A percentile compares a stretch with the other conserved stretches of the same genome.
Evolutionary conservation across 257 asterid genomes (phyloP).

Genomic region (Primulina eburnea): DNA sequence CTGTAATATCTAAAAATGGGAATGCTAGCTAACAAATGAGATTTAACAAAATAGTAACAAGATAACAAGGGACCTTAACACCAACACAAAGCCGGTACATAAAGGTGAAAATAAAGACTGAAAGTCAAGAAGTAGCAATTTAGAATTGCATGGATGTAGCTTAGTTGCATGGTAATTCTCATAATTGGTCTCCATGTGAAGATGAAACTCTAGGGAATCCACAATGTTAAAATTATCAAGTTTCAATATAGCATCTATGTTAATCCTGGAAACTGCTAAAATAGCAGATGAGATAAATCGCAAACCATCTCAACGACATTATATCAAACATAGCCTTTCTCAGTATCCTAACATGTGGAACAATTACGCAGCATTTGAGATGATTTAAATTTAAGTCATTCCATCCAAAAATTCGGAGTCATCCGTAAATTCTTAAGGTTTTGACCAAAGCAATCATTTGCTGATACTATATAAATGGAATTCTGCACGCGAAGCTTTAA

Average conservation of each 20-base stretch:
- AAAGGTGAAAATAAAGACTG: neutral
- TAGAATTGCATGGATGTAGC: neutral
- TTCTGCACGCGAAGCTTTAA: neutral
- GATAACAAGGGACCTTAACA: neutral
- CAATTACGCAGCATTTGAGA: neutral
- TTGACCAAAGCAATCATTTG: neutral
- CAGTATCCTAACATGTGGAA: neutral
- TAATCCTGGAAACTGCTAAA: neutral
- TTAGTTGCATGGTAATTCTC: neutral
- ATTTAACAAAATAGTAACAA: too few relatives aligned
- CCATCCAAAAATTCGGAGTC: neutral
- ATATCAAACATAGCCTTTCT: neutral
- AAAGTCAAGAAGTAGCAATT: neutral
- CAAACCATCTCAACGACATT: too few relatives aligned
- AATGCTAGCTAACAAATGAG: too few relatives aligned
- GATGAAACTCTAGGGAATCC: neutral
- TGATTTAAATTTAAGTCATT: too few relatives aligned
- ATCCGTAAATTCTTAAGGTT: neutral
- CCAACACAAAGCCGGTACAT: neutral
- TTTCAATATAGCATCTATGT: neutral
- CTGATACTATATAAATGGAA: neutral
- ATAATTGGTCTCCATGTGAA: neutral
- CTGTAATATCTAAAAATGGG: neutral
- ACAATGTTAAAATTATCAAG: neutral
- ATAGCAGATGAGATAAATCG: neutral